Conservation (phyloP, 2,329 filamentous ascomycete genomes). For the Plectosphaerella sp. region DNA sequence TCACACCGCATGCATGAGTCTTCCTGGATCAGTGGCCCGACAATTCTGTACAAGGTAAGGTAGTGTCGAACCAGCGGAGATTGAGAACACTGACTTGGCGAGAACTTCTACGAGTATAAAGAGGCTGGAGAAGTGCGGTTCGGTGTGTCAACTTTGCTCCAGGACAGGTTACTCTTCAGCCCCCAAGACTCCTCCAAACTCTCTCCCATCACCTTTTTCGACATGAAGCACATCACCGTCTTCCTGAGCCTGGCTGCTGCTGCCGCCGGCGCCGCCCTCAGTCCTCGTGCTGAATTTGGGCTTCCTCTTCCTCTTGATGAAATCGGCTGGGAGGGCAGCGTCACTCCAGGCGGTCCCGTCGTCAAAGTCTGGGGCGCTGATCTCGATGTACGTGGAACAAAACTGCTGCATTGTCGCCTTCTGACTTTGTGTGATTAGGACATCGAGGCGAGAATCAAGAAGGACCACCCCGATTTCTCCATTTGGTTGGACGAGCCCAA, state of each 20-base stretch:
- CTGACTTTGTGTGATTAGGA: background rate
- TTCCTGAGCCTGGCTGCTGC: background rate
- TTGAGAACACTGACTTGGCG: too few species aligned
- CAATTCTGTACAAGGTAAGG: too few species aligned
- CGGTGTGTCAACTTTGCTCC: too few species aligned
- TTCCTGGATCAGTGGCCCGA: too few species aligned
- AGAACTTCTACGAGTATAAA: too few species aligned
- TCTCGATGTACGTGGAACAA: background rate
- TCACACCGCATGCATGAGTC: too few species aligned
- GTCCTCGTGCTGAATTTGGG: background rate
- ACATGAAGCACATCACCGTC: too few species aligned
- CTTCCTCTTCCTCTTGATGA: conserved; percentile 2
- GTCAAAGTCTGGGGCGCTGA: conserved; percentile 1
- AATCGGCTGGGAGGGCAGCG: conserved; percentile 1
- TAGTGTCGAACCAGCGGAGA: too few species aligned
- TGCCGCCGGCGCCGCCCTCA: background rate
- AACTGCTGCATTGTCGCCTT: background rate
- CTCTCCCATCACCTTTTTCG: too few species aligned
- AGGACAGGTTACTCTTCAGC: too few species aligned
- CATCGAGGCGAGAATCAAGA: conserved; percentile 1
- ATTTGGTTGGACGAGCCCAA: background rate
- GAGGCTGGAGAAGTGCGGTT: too few species aligned
- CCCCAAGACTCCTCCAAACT: too few species aligned
- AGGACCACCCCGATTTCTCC: conserved; percentile 1
- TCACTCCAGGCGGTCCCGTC: background rate